Percentiles rank a stretch among this genome's conserved stretches.
Evolutionary conservation across 306 rosid genomes (phyloP).

Genomic region (Geum urbanum): DNA sequence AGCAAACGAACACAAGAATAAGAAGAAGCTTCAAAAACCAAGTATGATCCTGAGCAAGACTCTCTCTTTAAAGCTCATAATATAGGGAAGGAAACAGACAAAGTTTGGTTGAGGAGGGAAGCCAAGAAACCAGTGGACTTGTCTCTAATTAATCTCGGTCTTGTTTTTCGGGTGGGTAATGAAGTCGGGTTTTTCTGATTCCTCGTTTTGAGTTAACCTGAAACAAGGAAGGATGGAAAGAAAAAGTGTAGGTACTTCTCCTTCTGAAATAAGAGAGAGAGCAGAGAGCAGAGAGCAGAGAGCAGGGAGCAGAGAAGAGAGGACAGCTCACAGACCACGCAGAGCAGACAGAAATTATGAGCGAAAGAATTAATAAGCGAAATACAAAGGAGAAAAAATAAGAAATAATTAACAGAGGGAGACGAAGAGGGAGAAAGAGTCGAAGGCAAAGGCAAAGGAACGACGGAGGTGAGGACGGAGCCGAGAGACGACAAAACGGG

Average conservation of each 20-base stretch:
- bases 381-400: slow-evolving; percentile 22
- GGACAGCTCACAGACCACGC: slow-evolving; percentile 26
- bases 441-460: slow-evolving; percentile 46
- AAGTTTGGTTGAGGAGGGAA: not conserved
- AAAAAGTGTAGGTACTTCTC: slow-evolving; percentile 22
- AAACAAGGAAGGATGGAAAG: slow-evolving; percentile 19
- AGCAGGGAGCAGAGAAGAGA: not conserved
- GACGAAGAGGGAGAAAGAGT: slow-evolving; percentile 26
- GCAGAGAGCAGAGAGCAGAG: slow-evolving; percentile 15
- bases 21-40: slow-evolving; percentile 27
- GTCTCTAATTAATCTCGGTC: not conserved
- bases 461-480: slow-evolving; percentile 68
- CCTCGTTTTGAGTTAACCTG: slow-evolving; percentile 38
- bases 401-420: not conserved
- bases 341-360: slow-evolving; percentile 32
- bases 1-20: slow-evolving; percentile 16
- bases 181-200: slow-evolving; percentile 31
- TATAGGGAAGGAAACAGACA: not conserved
- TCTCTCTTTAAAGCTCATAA: slow-evolving; percentile 26
- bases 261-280: slow-evolving; percentile 26
- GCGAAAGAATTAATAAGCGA: slow-evolving; percentile 16
- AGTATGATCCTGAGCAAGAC: slow-evolving; percentile 29
- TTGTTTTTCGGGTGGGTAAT: not conserved
- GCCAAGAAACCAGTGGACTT: slow-evolving; percentile 4
- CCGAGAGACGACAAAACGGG: slow-evolving; percentile 89